These are phyloP conservation scores for Mycena citricolor DNA, from an alignment of 1,284 basidiomycete genomes.

Conservation along the genomic window DNA sequence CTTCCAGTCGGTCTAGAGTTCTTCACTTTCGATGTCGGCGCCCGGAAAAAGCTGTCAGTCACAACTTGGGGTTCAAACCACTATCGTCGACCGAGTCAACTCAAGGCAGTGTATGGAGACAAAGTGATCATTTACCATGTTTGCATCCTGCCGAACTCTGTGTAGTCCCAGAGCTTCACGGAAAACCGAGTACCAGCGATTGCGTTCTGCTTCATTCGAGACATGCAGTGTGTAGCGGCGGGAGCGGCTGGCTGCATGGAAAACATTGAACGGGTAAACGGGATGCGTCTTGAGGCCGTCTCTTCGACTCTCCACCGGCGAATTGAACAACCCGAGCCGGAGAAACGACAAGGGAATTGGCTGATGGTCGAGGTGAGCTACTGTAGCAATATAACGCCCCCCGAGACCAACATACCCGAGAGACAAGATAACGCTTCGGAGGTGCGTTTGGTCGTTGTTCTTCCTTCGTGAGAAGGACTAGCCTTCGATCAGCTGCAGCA, in stretches of 20 bases:
- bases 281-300: constrained; percentile 52
- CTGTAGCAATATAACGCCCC: constrained; percentile 1
- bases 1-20: constrained; percentile 51
- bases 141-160: constrained; percentile 61
- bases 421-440: constrained; percentile 54
- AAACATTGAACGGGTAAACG: constrained; percentile 74
- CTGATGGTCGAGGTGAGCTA: constrained; percentile 35
- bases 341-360: constrained; percentile 76
- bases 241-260: constrained; percentile 59
- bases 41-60: constrained; percentile 61
- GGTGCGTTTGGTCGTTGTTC: constrained; percentile 49
- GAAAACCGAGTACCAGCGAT: constrained; percentile 63
- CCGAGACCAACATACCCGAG: constrained; percentile 50
- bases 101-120: not conserved
- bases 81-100: constrained; percentile 35
- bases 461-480: constrained; percentile 66
- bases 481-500: not conserved
- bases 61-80: constrained; percentile 62
- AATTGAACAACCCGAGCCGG: constrained; percentile 63
- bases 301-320: constrained; percentile 56
- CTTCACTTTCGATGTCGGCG: constrained; percentile 36
- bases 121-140: constrained; percentile 51
- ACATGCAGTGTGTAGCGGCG: constrained; percentile 74
- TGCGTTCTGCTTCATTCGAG: constrained; percentile 51
- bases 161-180: constrained; percentile 61